These are phyloP conservation scores for Ogataea angusta DNA, from an alignment of 805 yeast species.

Conservation along the genomic window DNA sequence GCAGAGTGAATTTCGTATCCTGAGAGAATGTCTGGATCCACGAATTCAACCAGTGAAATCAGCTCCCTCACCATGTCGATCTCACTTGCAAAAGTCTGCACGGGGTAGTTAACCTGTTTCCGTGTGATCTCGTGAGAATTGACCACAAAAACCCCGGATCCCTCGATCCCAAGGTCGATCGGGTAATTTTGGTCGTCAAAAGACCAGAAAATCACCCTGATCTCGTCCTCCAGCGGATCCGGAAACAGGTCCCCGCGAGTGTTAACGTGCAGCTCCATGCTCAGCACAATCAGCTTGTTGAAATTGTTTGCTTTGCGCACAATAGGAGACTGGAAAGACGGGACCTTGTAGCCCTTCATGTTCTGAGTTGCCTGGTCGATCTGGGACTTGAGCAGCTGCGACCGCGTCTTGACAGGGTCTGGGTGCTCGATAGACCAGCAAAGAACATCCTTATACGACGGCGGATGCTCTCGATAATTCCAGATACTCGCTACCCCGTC, in stretches of 20 bases:
- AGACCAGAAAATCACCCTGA: constrained; percentile 62
- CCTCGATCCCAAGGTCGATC: constrained; percentile 32
- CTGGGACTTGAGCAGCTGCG: constrained; percentile 42
- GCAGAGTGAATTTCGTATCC: constrained; percentile 79
- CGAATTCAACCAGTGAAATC: constrained; percentile 48
- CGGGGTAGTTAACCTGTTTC: constrained; percentile 19
- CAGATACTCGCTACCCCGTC: constrained; percentile 34
- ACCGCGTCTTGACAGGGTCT: constrained; percentile 14
- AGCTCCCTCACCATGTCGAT: constrained; percentile 54
- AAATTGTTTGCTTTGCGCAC: constrained; percentile 36
- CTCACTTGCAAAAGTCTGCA: constrained; percentile 51
- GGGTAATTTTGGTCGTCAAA: constrained; percentile 44
- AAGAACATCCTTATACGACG: constrained; percentile 39
- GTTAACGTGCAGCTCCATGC: constrained; percentile 65
- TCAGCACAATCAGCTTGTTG: constrained; percentile 52
- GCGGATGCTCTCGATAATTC: constrained; percentile 46
- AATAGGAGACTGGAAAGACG: constrained; percentile 28
- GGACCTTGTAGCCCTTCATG: constrained; percentile 38
- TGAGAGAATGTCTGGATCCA: constrained; percentile 84
- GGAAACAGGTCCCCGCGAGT: constrained; percentile 52
- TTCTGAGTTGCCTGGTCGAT: constrained; percentile 45
- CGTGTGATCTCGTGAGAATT: neutral
- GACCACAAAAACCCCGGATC: constrained; percentile 37
- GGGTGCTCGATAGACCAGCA: constrained; percentile 31
- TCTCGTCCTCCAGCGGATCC: constrained; percentile 60